These are phyloP conservation scores for Mycena venus DNA, from an alignment of 768 basidiomycete species.

Conservation along the genomic window DNA sequence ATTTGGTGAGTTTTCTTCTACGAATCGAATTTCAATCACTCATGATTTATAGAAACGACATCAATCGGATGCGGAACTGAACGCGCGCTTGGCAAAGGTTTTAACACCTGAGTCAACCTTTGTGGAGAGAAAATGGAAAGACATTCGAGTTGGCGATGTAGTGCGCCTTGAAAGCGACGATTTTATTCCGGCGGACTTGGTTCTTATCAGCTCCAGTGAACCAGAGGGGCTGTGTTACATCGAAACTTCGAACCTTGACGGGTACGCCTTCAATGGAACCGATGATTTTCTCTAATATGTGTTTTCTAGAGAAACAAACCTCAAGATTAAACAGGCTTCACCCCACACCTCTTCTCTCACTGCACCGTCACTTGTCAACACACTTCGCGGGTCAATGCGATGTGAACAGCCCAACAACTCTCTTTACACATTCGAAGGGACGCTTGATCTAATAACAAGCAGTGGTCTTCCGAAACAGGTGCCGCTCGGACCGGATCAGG, in stretches of 20 bases:
- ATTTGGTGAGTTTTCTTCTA: constrained; percentile 71
- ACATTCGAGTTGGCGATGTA: constrained; percentile 92
- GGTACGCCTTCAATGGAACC: constrained; percentile 61
- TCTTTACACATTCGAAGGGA: constrained; percentile 94
- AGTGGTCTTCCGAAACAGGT: constrained; percentile 80
- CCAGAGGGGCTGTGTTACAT: constrained; percentile 98
- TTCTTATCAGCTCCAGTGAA: constrained; percentile 90
- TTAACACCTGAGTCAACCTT: constrained; percentile 77
- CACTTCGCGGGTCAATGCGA: constrained; percentile 86
- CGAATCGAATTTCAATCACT: constrained; percentile 1
- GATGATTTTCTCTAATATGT: neutral
- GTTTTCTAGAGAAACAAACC: constrained; percentile 86
- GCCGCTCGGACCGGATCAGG: constrained; percentile 94
- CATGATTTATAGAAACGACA: constrained; percentile 84
- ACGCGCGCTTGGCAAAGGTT: constrained; percentile 84
- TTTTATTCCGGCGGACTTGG: constrained; percentile 95
- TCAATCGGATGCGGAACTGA: constrained; percentile 93
- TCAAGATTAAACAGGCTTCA: constrained; percentile 98
- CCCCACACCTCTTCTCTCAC: constrained; percentile 84
- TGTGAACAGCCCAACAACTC: constrained; percentile 99
- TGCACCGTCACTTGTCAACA: constrained; percentile 78
- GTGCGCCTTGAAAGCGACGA: constrained; percentile 92
- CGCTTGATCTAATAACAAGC: constrained; percentile 72
- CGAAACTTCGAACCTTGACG: constrained; percentile 97
- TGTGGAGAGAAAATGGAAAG: constrained; percentile 85